Evolutionary conservation across 2,329 filamentous ascomycete species (phyloP).

Genomic region (Gnomoniopsis smithogilvyi): DNA sequence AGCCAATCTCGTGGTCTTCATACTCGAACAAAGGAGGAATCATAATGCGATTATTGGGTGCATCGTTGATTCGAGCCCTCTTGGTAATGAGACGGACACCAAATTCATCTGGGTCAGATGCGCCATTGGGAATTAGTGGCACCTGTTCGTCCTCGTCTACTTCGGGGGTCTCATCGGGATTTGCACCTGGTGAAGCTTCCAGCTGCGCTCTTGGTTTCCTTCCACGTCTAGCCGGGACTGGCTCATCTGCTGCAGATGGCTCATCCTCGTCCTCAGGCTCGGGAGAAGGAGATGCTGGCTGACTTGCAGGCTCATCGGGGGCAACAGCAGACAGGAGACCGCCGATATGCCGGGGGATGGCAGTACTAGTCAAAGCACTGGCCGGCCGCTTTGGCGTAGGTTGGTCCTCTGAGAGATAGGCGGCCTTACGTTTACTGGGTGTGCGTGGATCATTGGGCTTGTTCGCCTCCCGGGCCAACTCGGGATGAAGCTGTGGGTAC

Average conservation of each 20-base stretch:
- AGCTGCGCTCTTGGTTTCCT: slow-evolving; percentile 13
- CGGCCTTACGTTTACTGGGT: slow-evolving; percentile 47
- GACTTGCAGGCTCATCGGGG: slow-evolving; percentile 24
- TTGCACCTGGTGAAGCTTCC: slow-evolving; percentile 1
- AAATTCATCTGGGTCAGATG: slow-evolving; percentile 47
- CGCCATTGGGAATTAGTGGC: slow-evolving; percentile 33
- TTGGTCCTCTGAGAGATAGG: slow-evolving; percentile 46
- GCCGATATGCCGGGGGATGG: slow-evolving; percentile 38
- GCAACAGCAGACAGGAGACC: slow-evolving; percentile 33
- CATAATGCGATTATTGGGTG: slow-evolving; percentile 50
- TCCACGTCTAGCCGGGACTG: slow-evolving; percentile 7
- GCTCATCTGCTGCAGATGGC: slow-evolving; percentile 15
- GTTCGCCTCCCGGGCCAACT: slow-evolving; percentile 31
- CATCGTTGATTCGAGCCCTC: slow-evolving; percentile 33
- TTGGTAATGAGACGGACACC: slow-evolving; percentile 47
- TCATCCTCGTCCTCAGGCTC: slow-evolving; percentile 20
- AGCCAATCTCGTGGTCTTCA: slow-evolving; percentile 54
- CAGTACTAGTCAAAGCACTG: slow-evolving; percentile 24
- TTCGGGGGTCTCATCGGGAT: slow-evolving; percentile 12
- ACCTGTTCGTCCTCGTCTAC: slow-evolving; percentile 15
- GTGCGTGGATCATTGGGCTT: slow-evolving; percentile 22
- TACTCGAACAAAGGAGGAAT: slow-evolving; percentile 47
- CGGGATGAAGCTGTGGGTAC: slow-evolving; percentile 33
- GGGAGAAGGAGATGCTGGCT: slow-evolving; percentile 24
- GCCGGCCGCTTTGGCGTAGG: slow-evolving; percentile 44